Evolutionary conservation across 1,284 basidiomycete genomes (phyloP), one percentile per base, ranked within the genome.

Genomic region (Bondarzewia mesenterica): DNA sequence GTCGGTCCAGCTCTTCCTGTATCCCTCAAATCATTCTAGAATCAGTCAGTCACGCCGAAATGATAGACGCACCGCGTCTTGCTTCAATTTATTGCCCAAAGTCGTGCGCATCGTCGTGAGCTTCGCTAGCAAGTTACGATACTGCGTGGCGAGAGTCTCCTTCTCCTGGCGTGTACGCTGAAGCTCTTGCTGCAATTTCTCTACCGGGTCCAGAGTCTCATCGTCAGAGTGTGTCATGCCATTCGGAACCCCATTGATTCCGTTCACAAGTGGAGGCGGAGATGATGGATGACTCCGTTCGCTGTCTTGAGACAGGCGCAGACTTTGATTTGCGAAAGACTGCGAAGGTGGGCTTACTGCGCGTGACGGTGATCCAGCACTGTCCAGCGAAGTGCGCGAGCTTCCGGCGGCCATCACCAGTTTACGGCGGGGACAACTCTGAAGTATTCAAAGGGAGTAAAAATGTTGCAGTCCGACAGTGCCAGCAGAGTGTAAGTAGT

Each of bases 1-100:
- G 77, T 55, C 91, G 76, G 71, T 96, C 93, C 37, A 97, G 83
- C 75, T 96, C 93, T 82, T 96, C 93, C 93, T 96, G 21, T 4
- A 40, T 15, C n/a, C 4, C 14, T 41, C 8, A 41, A 22, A 16
- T 14, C n/a, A 14, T 18, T n/a, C 16, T 15, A 8, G n/a, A 8
- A n/a, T 35, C 10, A 35, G 18, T 18, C 21, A 22, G 39, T 16
- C 5, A 4, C 3, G 21, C 4, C 21, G 42, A 15, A 35, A 35
- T n/a, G n/a, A 44, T 14, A 47, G 45, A 81, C 90, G 63, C 70
- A 96, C 94, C 57, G 96, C 95, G 69, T 99, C 96, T 65, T 96
- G 91, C 63, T 89, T 84, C 49, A 99, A 73, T 64, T 98, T 95
- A 60, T 93, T 94, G 36, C 93, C 93, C 22, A 99, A 74, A 4